Evolutionary conservation across 2,329 filamentous ascomycete species (phyloP).

Genomic region (Chrysosporium keratinophilum): DNA sequence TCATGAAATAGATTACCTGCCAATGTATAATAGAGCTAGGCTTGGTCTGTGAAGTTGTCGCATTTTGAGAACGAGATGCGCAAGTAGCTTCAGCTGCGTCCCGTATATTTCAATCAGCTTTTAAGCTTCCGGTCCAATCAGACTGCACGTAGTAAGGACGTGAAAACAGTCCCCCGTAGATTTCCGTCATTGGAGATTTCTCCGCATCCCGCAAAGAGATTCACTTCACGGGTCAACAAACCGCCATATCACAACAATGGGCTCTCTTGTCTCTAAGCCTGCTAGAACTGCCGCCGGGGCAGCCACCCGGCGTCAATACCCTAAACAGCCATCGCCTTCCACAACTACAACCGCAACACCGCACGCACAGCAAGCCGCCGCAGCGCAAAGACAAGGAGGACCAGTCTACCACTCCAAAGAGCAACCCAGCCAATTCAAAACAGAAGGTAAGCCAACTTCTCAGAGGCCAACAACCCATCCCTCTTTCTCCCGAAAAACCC

Average conservation of each 20-base stretch:
- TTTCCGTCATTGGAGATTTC: neutral
- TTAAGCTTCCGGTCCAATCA: conserved; percentile 1
- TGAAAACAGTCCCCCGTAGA: neutral
- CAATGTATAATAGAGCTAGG: too few relatives aligned
- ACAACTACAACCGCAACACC: conserved; percentile 29
- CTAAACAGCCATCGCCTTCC: conserved; percentile 36
- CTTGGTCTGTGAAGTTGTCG: neutral
- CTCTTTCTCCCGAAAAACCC: too few relatives aligned
- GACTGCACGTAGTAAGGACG: neutral
- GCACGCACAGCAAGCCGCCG: conserved; percentile 21
- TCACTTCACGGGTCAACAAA: neutral
- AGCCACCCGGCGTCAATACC: conserved; percentile 46
- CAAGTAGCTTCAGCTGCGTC: neutral
- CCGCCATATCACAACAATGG: conserved; percentile 35
- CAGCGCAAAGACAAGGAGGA: conserved; percentile 19
- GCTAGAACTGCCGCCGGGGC: conserved; percentile 35
- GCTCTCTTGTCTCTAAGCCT: conserved; percentile 49
- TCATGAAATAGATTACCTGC: neutral
- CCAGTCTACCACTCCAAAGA: conserved; percentile 30
- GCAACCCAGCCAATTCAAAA: conserved; percentile 25
- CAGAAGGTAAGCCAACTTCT: conserved; percentile 25
- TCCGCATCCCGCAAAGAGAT: neutral
- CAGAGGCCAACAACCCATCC: neutral
- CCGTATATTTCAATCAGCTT: conserved; percentile 1
- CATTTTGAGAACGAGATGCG: neutral